Conservation (phyloP, 2,329 filamentous ascomycete genomes). For the Diaporthe humulicola region DNA sequence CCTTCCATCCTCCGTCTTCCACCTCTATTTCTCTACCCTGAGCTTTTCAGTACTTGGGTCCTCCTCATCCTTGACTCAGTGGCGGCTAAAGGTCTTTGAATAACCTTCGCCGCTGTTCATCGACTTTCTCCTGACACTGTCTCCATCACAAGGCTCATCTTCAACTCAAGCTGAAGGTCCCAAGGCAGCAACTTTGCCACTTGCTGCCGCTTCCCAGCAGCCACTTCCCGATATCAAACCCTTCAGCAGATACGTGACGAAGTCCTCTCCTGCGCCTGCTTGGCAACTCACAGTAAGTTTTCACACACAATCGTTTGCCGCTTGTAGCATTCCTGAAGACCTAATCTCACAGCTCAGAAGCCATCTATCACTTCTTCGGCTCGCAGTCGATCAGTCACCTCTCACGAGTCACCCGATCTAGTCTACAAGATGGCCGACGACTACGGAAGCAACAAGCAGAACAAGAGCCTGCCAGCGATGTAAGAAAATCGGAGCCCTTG, state of each 20-base stretch:
- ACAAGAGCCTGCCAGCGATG: conserved; percentile 26
- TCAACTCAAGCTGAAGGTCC: neutral
- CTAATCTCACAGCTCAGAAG: neutral
- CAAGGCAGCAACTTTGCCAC: neutral
- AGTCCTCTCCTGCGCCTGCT: neutral
- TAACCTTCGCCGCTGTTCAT: neutral
- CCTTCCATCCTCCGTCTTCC: neutral
- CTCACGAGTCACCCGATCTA: neutral
- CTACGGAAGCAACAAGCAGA: conserved; percentile 10
- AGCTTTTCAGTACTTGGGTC: too few species aligned
- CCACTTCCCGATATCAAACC: neutral
- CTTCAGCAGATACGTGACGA: neutral
- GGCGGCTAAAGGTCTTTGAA: neutral
- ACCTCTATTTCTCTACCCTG: neutral
- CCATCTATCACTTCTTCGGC: neutral
- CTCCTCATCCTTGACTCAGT: neutral
- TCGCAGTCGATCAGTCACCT: neutral
- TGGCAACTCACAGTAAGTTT: neutral
- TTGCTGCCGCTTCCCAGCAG: neutral
- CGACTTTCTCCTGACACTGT: too few species aligned
- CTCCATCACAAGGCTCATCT: neutral
- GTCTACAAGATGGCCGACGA: conserved; percentile 10
- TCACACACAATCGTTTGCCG: neutral
- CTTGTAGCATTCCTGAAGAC: neutral
- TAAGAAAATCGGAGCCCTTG: neutral